These are phyloP conservation scores for Didymella exigua DNA, from an alignment of 2,329 filamentous ascomycete genomes.

Conservation along the genomic window DNA sequence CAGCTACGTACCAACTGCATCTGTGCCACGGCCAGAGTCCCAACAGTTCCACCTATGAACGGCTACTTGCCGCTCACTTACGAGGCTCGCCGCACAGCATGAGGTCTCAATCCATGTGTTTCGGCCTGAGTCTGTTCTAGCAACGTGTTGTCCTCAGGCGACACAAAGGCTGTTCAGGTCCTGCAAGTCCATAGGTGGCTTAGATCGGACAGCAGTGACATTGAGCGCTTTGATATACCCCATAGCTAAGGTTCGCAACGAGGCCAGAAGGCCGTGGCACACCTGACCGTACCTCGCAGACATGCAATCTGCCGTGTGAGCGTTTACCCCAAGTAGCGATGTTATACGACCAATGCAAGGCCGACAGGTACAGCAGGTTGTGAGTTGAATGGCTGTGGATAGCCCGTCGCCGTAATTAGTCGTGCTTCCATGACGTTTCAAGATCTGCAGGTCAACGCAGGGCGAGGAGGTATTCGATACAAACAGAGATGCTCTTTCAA, in stretches of 20 bases:
- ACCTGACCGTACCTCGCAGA: constrained; percentile 4
- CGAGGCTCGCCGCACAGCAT: constrained; percentile 30
- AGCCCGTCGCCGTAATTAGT: constrained; percentile 13
- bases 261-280: not conserved
- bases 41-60: constrained; percentile 41
- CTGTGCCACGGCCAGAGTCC: constrained; percentile 31
- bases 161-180: constrained; percentile 24
- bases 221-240: not conserved
- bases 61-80: constrained; percentile 25
- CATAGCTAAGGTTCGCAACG: not conserved
- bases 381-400: constrained; percentile 9
- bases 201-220: constrained; percentile 23
- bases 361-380: constrained; percentile 23
- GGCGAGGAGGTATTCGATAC: not conserved
- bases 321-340: constrained; percentile 5
- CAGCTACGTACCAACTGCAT: constrained; percentile 21
- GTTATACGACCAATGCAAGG: constrained; percentile 22
- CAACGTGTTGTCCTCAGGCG: constrained; percentile 32
- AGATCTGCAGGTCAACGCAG: constrained; percentile 27
- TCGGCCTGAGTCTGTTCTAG: constrained; percentile 22
- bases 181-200: constrained; percentile 35
- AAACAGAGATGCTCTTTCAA: constrained; percentile 3
- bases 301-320: constrained; percentile 13
- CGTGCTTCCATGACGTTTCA: constrained; percentile 30
- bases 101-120: constrained; percentile 20